A percentile compares a stretch with the other conserved stretches of the same genome.
These are phyloP conservation scores for Phytophthora sansomeana DNA, from an alignment of 352 stramenopile species.

Conservation along the genomic window DNA sequence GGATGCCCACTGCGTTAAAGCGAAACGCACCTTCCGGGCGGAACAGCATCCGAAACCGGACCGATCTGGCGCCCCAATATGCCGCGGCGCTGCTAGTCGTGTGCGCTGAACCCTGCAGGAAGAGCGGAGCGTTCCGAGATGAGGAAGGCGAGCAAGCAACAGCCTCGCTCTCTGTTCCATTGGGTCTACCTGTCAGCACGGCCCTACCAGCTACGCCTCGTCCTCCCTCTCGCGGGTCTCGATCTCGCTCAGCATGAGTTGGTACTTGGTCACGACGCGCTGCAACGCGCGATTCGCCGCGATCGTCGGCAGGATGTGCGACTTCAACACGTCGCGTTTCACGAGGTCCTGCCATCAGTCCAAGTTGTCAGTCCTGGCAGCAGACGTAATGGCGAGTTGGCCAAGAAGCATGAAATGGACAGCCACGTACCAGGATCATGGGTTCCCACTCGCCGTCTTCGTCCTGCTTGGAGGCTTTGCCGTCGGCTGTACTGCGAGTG, in stretches of 20 bases:
- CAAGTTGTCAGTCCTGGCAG: constrained; percentile 20
- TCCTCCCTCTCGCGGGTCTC: constrained; percentile 48
- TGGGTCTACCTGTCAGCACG: constrained; percentile 5
- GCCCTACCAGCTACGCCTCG: constrained; percentile 25
- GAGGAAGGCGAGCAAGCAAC: constrained; percentile 12
- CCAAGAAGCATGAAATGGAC: constrained; percentile 12
- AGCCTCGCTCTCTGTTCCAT: constrained; percentile 13
- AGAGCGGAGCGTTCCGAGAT: constrained; percentile 8
- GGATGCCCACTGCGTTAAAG: constrained; percentile 9
- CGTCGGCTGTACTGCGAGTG: constrained; percentile 4
- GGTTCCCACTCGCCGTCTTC: constrained; percentile 41
- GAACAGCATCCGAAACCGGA: constrained; percentile 17
- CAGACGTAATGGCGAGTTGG: constrained; percentile 7
- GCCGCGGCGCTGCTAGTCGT: constrained; percentile 10
- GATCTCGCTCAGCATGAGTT: constrained; percentile 85
- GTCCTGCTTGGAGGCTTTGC: not conserved
- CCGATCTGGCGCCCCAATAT: constrained; percentile 12
- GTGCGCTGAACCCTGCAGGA: constrained; percentile 24
- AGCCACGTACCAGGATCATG: constrained; percentile 54
- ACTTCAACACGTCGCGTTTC: constrained; percentile 82
- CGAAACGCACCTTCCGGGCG: constrained; percentile 21
- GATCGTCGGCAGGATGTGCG: constrained; percentile 78
- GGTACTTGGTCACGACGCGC: constrained; percentile 85
- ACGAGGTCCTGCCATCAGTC: constrained; percentile 50
- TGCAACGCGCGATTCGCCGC: constrained; percentile 83